A percentile compares a stretch with the other conserved stretches of the same genome.
Conservation (phyloP, 176 grass and related monocot species). For the Musa itinerans region DNA sequence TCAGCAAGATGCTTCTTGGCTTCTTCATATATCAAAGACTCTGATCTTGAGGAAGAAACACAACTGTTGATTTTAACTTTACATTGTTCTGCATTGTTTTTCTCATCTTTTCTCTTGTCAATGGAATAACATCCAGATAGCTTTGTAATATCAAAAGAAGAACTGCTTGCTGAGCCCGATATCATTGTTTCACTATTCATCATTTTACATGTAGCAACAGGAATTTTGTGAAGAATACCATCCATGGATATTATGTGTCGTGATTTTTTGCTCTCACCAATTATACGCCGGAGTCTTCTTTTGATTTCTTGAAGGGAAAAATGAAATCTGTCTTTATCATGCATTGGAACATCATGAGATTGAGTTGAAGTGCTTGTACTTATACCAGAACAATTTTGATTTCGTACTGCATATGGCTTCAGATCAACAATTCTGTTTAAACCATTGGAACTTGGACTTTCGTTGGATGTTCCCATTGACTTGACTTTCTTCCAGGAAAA, state of each 20-base stretch:
- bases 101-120: constrained; percentile 5
- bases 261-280: constrained; percentile 41
- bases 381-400: constrained; percentile 4
- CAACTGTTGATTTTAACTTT: constrained; percentile 21
- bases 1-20: constrained; percentile 77
- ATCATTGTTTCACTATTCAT: constrained; percentile 20
- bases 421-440: constrained; percentile 76
- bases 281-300: constrained; percentile 50
- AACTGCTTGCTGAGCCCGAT: constrained; percentile 25
- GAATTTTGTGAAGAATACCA: constrained; percentile 32
- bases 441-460: constrained; percentile 21
- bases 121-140: constrained; percentile 16
- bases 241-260: constrained; percentile 30
- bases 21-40: constrained; percentile 65
- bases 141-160: constrained; percentile 27
- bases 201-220: constrained; percentile 32
- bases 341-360: constrained; percentile 24
- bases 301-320: constrained; percentile 79
- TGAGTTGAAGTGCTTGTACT: constrained; percentile 30
- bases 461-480: constrained; percentile 36
- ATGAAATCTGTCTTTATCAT: constrained; percentile 30
- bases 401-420: constrained; percentile 48
- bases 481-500: constrained; percentile 63
- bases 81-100: constrained; percentile 22
- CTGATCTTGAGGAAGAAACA: constrained; percentile 20